phyloP scores from a whole-genome alignment of 805 yeast species.

The Jamesozyma spencerorum region DNA sequence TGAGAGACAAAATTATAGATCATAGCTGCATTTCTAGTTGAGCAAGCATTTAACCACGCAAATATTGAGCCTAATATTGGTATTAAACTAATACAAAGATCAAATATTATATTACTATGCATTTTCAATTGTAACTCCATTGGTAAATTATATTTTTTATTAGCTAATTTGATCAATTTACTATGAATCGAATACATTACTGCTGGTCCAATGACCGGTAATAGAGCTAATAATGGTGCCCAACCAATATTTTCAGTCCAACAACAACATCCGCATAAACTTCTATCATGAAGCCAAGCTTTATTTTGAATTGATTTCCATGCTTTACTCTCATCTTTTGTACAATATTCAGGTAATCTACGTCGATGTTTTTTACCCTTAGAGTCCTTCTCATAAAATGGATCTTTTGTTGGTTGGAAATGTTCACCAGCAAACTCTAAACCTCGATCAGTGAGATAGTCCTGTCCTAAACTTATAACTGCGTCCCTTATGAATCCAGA shows the following conservation, averaged over 20 bases:
- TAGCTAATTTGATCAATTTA: conserved; percentile 51
- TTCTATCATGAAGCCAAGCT: conserved; percentile 85
- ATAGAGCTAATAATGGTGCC: conserved; percentile 59
- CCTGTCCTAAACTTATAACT: conserved; percentile 7
- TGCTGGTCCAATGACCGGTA: conserved; percentile 82
- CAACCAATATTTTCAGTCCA: conserved; percentile 59
- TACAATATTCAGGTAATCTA: conserved; percentile 41
- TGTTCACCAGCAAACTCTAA: conserved; percentile 21
- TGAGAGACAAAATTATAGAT: conserved; percentile 40
- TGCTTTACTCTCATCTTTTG: conserved; percentile 48
- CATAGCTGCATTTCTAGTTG: conserved; percentile 81
- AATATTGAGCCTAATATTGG: conserved; percentile 75
- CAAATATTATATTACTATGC: conserved; percentile 68
- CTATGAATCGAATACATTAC: conserved; percentile 73
- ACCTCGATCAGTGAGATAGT: conserved; percentile 17
- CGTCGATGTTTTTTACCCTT: conserved; percentile 41
- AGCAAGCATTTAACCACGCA: conserved; percentile 75
- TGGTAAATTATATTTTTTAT: conserved; percentile 49
- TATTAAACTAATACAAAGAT: conserved; percentile 63
- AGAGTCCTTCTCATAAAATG: conserved; percentile 41
- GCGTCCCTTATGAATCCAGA: conserved; percentile 10
- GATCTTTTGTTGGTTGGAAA: conserved; percentile 39
- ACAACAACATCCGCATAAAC: conserved; percentile 70
- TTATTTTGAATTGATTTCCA: conserved; percentile 68
- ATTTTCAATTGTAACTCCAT: conserved; percentile 51